Evolutionary conservation across 768 basidiomycete species (phyloP).

Genomic region (Lactifluus piperatus): DNA sequence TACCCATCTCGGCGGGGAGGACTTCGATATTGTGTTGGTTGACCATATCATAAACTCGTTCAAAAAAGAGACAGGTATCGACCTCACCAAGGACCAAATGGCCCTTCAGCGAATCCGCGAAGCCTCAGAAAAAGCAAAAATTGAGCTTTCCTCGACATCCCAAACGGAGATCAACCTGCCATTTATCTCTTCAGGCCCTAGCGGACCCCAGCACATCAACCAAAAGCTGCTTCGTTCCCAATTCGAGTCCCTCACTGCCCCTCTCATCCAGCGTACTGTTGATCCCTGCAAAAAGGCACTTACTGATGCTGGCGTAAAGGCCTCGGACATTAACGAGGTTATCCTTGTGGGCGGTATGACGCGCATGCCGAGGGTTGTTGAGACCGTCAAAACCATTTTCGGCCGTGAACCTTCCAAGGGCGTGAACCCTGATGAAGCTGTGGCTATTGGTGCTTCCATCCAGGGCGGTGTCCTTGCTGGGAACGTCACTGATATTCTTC

Average conservation of each 20-base stretch:
- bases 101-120: conserved; percentile 98
- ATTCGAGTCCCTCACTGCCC: conserved; percentile 79
- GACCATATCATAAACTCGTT: conserved; percentile 82
- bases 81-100: conserved; percentile 82
- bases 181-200: conserved; percentile 94
- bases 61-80: conserved; percentile 85
- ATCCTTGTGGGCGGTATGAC: conserved; percentile 99
- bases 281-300: conserved; percentile 98
- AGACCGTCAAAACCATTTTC: conserved; percentile 90
- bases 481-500: conserved; percentile 90
- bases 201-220: conserved; percentile 98
- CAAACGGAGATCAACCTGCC: conserved; percentile 98
- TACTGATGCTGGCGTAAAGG: conserved; percentile 86
- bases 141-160: conserved; percentile 87
- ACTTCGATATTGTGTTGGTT: conserved; percentile 89
- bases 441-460: conserved; percentile 96
- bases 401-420: conserved; percentile 97
- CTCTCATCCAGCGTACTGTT: conserved; percentile 80
- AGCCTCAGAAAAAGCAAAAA: conserved; percentile 99
- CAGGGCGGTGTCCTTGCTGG: conserved; percentile 98
- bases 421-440: conserved; percentile 99
- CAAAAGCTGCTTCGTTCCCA: conserved; percentile 77
- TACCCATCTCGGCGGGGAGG: conserved; percentile 93
- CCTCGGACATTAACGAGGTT: conserved; percentile 90
- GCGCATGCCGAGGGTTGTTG: conserved; percentile 92